Evolutionary conservation across 1,284 basidiomycete genomes (phyloP).

Genomic region (Ustilago xerochloae): DNA sequence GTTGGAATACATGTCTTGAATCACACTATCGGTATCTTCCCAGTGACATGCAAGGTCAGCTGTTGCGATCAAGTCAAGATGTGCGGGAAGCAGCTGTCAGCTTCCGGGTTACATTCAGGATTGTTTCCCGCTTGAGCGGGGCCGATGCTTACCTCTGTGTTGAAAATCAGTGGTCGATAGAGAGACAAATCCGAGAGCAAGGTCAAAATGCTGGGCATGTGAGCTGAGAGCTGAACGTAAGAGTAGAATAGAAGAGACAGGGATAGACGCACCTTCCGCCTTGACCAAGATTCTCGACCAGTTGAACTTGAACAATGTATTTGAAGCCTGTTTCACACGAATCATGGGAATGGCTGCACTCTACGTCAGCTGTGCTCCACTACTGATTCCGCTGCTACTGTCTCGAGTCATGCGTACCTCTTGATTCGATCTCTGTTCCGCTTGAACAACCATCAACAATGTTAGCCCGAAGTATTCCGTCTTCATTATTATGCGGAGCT

Average conservation of each 20-base stretch:
- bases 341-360: too few relatives aligned
- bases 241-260: too few relatives aligned
- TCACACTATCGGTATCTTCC: constrained; percentile 55
- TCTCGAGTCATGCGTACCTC: constrained; percentile 17
- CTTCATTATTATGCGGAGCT: neutral
- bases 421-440: constrained; percentile 45
- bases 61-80: neutral
- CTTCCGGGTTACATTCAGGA: neutral
- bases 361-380: neutral
- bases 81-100: neutral
- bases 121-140: too few relatives aligned
- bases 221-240: neutral
- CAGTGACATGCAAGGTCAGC: constrained; percentile 60
- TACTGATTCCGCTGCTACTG: neutral
- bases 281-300: constrained; percentile 59
- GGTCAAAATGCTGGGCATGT: neutral
- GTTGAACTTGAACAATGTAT: constrained; percentile 57
- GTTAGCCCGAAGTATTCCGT: neutral
- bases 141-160: constrained; percentile 10
- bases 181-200: neutral
- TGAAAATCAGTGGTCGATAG: neutral
- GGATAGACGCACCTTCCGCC: constrained; percentile 50
- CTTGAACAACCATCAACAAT: neutral
- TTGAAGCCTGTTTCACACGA: constrained; percentile 50
- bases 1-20: constrained; percentile 54